Evolutionary conservation across 1,284 basidiomycete species (phyloP).

Genomic region (Pisolithus thermaeus): DNA sequence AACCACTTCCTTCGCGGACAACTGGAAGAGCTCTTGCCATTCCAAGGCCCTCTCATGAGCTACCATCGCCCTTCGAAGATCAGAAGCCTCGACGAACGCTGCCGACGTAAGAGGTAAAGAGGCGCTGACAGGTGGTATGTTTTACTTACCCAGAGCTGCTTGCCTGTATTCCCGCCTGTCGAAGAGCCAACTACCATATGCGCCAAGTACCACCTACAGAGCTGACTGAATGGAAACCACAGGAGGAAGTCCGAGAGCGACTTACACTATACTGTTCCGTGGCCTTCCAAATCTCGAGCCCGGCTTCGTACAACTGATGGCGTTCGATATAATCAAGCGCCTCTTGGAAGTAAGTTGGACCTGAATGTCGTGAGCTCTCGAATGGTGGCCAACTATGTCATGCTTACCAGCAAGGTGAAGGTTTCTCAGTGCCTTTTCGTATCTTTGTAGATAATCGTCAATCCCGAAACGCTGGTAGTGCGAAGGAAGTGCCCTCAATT

Average conservation of each 20-base stretch:
- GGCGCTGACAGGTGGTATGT: background rate
- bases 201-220: constrained; percentile 53
- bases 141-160: constrained; percentile 67
- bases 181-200: constrained; percentile 88
- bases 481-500: constrained; percentile 75
- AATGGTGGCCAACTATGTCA: background rate
- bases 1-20: constrained; percentile 49
- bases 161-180: constrained; percentile 80
- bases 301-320: constrained; percentile 73
- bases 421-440: constrained; percentile 72
- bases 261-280: constrained; percentile 61
- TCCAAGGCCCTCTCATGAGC: constrained; percentile 81
- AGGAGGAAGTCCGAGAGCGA: constrained; percentile 2
- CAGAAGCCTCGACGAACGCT: constrained; percentile 72
- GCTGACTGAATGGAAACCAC: constrained; percentile 1
- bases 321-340: constrained; percentile 76
- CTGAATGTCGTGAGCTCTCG: constrained; percentile 29
- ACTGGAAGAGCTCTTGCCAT: constrained; percentile 89
- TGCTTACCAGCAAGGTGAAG: constrained; percentile 66
- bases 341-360: constrained; percentile 67
- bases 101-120: constrained; percentile 9
- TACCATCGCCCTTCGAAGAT: constrained; percentile 69
- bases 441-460: constrained; percentile 85
- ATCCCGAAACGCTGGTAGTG: constrained; percentile 88
- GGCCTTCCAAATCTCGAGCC: constrained; percentile 67